Conservation (phyloP, 768 basidiomycete species). For the Coprinopsis cinerea region DNA sequence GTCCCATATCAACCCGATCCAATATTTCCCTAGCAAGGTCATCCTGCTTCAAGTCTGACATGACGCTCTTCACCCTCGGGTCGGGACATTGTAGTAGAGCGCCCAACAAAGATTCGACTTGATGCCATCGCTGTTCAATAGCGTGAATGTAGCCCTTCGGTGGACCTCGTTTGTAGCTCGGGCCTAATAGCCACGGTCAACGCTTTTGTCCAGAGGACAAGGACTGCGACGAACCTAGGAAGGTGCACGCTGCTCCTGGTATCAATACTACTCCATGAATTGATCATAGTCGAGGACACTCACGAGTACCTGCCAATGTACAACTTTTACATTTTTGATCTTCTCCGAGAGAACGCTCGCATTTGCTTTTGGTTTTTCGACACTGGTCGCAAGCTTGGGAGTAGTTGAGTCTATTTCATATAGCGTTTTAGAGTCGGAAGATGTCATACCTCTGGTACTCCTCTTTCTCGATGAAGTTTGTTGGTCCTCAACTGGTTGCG, state of each 20-base stretch:
- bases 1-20: conserved; percentile 69
- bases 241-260: conserved; percentile 51
- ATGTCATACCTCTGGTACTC: conserved; percentile 51
- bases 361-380: conserved; percentile 84
- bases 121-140: conserved; percentile 87
- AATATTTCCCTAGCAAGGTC: conserved; percentile 74
- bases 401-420: conserved; percentile 7
- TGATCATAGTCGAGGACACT: conserved; percentile 16
- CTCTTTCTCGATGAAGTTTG: conserved; percentile 46
- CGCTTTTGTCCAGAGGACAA: not conserved
- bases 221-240: conserved; percentile 37
- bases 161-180: conserved; percentile 77
- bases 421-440: conserved; percentile 2
- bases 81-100: conserved; percentile 71
- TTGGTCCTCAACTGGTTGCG: conserved; percentile 28
- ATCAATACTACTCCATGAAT: too few species aligned
- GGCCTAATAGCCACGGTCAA: conserved; percentile 36
- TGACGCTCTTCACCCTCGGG: conserved; percentile 52
- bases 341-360: conserved; percentile 51
- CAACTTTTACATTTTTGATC: conserved; percentile 58
- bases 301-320: conserved; percentile 48
- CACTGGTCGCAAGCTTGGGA: conserved; percentile 78
- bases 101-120: conserved; percentile 86
- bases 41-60: conserved; percentile 63
- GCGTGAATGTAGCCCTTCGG: conserved; percentile 92